These are phyloP conservation scores for Xylaria longipes DNA, from an alignment of 495 filamentous ascomycete species.

Conservation along the genomic window DNA sequence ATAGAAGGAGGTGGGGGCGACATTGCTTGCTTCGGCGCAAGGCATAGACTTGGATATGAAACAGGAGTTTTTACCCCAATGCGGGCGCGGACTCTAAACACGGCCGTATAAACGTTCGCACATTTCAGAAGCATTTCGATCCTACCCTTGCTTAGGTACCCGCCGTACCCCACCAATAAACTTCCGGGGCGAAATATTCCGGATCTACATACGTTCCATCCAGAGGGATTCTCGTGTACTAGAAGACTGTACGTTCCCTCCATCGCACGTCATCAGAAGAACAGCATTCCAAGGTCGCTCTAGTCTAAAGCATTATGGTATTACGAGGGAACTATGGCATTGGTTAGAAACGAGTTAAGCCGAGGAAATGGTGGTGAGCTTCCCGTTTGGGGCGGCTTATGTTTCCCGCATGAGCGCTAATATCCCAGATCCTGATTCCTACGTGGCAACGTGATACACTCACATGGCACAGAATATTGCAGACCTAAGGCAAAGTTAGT, in stretches of 20 bases:
- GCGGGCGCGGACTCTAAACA: not conserved
- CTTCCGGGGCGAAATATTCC: not conserved
- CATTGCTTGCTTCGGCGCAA: constrained; percentile 78
- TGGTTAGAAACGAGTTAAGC: constrained; percentile 2
- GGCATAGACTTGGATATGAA: constrained; percentile 30
- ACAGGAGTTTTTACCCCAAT: not conserved
- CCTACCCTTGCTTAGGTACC: not conserved
- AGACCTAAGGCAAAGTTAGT: not conserved
- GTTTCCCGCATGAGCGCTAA: not conserved
- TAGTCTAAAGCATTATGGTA: not conserved
- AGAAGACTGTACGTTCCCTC: not conserved
- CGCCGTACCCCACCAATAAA: not conserved
- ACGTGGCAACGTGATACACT: not conserved
- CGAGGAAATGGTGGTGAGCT: constrained; percentile 11
- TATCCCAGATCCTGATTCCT: not conserved
- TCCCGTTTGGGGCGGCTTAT: constrained; percentile 4
- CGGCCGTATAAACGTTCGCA: not conserved
- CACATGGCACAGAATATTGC: not conserved
- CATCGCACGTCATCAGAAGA: not conserved
- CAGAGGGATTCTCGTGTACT: not conserved
- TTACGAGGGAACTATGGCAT: not conserved
- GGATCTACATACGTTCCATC: constrained; percentile 1
- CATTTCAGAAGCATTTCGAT: not conserved
- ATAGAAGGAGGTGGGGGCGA: constrained; percentile 76
- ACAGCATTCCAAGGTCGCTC: not conserved